A percentile compares a stretch with the other conserved stretches of the same genome.
Conservation (phyloP, 495 filamentous ascomycete genomes). For the Aspergillus bridgeri region DNA sequence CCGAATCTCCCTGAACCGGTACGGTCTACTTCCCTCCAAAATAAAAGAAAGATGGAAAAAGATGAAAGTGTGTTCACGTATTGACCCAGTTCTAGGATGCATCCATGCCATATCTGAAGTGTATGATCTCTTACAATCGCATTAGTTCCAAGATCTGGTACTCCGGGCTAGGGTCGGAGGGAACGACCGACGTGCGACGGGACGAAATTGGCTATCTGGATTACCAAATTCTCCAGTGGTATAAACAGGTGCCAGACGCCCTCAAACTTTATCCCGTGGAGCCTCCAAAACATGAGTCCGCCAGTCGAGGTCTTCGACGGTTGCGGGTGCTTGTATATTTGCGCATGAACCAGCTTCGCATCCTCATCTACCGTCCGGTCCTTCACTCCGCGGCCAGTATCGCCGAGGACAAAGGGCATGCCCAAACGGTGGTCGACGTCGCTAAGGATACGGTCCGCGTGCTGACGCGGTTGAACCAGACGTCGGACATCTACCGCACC, state of each 20-base stretch:
- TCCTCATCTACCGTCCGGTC: slow-evolving; percentile 76
- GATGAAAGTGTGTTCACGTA: no score
- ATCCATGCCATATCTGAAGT: slow-evolving; percentile 63
- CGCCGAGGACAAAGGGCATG: slow-evolving; percentile 62
- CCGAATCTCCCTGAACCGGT: slow-evolving; percentile 73
- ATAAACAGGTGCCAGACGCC: slow-evolving; percentile 56
- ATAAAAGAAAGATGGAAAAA: no score
- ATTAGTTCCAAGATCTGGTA: slow-evolving; percentile 79
- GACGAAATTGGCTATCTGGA: slow-evolving; percentile 74
- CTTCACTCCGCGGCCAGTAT: slow-evolving; percentile 75
- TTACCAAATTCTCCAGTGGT: slow-evolving; percentile 76
- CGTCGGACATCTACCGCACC: slow-evolving; percentile 74
- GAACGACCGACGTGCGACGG: slow-evolving; percentile 50
- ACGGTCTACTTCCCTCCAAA: slow-evolving; percentile 41
- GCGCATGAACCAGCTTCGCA: slow-evolving; percentile 78
- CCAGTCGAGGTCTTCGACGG: slow-evolving; percentile 46
- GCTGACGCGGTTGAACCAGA: slow-evolving; percentile 70
- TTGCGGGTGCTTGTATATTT: slow-evolving; percentile 58
- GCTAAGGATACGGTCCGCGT: slow-evolving; percentile 78
- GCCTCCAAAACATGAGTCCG: slow-evolving; percentile 40
- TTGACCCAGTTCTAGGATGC: slow-evolving; percentile 47
- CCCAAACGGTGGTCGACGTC: slow-evolving; percentile 68
- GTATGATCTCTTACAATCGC: slow-evolving; percentile 74
- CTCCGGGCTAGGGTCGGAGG: slow-evolving; percentile 49
- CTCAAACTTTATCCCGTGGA: slow-evolving; percentile 58